Conservation (phyloP, 352 stramenopile genomes). For the Achlya hypogyna region DNA sequence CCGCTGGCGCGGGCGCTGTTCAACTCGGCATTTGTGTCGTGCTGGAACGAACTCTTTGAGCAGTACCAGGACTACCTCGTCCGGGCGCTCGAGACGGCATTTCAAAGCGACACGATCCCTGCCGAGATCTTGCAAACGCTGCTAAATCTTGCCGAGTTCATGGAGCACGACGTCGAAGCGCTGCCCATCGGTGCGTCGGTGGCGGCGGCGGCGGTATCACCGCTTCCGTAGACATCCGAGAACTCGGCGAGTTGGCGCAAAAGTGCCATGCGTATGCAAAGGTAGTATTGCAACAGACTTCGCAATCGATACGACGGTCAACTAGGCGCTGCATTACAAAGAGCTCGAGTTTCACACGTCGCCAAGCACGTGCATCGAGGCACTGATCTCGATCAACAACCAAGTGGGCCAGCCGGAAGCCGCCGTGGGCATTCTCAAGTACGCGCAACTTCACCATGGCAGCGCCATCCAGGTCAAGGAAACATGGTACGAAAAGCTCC, state of each 20-base stretch:
- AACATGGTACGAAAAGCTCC: slow-evolving; percentile 96
- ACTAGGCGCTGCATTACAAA: slow-evolving; percentile 86
- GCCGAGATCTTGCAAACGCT: slow-evolving; percentile 96
- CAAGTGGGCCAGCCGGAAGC: slow-evolving; percentile 94
- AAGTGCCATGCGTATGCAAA: slow-evolving; percentile 98
- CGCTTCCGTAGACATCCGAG: slow-evolving; percentile 64
- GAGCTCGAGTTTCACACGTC: slow-evolving; percentile 93
- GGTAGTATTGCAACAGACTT: not conserved
- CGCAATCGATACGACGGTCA: not conserved
- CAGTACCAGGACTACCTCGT: slow-evolving; percentile 91
- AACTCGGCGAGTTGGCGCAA: slow-evolving; percentile 90
- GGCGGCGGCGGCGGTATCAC: too few relatives aligned
- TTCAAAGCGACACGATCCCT: slow-evolving; percentile 87
- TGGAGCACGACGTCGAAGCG: slow-evolving; percentile 95
- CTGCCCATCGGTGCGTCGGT: slow-evolving; percentile 88
- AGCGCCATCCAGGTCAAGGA: slow-evolving; percentile 88
- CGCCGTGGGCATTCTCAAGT: slow-evolving; percentile 95
- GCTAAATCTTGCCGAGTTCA: slow-evolving; percentile 98
- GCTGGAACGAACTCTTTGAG: slow-evolving; percentile 96
- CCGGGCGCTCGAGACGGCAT: slow-evolving; percentile 88
- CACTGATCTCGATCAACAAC: slow-evolving; percentile 98
- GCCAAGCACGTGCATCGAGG: slow-evolving; percentile 93
- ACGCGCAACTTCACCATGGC: slow-evolving; percentile 69
- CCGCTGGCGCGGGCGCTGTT: slow-evolving; percentile 95
- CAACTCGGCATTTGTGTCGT: slow-evolving; percentile 97